Conservation (phyloP, 768 basidiomycete genomes). For the Cubamyces lactineus region DNA sequence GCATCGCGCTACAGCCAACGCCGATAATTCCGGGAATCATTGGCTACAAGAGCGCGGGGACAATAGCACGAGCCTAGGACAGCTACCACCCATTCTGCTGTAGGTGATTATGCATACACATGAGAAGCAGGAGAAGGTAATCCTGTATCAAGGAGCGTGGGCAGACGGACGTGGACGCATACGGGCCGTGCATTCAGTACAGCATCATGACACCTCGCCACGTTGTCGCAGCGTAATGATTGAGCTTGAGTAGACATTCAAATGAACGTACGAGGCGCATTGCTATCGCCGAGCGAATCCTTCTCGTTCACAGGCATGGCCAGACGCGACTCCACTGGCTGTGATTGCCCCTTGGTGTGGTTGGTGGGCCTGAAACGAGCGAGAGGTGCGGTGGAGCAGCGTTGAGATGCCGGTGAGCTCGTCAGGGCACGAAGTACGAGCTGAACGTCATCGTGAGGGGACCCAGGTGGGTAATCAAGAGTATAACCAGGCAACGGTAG, state of each 20-base stretch:
- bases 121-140: not conserved
- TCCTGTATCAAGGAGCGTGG: constrained; percentile 10
- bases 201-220: too few species aligned
- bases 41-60: not conserved
- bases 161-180: not conserved
- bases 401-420: not conserved
- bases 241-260: not conserved
- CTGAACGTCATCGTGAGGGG: constrained; percentile 4
- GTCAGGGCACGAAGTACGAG: not conserved
- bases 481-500: not conserved
- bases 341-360: not conserved
- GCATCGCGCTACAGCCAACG: too few species aligned
- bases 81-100: not conserved
- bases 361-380: constrained; percentile 6
- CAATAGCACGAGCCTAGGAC: not conserved
- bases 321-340: too few species aligned
- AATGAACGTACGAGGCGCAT: not conserved
- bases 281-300: constrained; percentile 2
- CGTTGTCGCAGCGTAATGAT: not conserved
- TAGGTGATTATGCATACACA: not conserved
- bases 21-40: too few species aligned
- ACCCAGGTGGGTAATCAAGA: not conserved
- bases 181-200: not conserved
- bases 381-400: constrained; percentile 8
- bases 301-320: not conserved